Evolutionary conservation across 2,329 filamentous ascomycete genomes (phyloP).

Genomic region (Trichoderma semiorbis): DNA sequence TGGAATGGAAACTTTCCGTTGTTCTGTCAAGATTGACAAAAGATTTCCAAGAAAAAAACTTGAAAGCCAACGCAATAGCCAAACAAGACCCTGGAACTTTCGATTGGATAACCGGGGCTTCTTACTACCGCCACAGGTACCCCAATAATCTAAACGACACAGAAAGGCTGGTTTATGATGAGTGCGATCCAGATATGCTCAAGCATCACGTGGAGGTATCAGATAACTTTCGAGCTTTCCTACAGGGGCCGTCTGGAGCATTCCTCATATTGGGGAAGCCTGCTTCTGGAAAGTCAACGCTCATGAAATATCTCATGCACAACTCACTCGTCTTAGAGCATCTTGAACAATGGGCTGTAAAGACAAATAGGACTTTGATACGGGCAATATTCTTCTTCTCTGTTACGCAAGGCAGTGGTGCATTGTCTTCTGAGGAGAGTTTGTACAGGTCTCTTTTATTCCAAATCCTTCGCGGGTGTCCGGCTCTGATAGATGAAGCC

Average conservation of each 20-base stretch:
- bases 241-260: neutral
- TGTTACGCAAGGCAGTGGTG: neutral
- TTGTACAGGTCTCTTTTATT: neutral
- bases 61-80: neutral
- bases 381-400: neutral
- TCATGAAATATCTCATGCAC: neutral
- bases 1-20: neutral
- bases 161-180: neutral
- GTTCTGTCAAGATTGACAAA: neutral
- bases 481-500: neutral
- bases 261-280: neutral
- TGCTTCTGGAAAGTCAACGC: neutral
- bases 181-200: neutral
- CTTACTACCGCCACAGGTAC: fast-evolving
- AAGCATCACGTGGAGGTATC: neutral
- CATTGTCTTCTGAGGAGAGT: neutral
- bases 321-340: neutral
- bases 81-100: neutral
- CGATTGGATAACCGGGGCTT: neutral
- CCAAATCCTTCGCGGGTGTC: neutral
- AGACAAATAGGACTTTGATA: neutral
- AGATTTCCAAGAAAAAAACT: neutral
- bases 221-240: neutral
- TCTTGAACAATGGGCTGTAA: neutral
- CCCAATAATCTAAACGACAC: neutral